Evolutionary conservation across 192 early-diverging fungal species (phyloP), one percentile per base, ranked within the genome.

Genomic region (Podila minutissima): DNA sequence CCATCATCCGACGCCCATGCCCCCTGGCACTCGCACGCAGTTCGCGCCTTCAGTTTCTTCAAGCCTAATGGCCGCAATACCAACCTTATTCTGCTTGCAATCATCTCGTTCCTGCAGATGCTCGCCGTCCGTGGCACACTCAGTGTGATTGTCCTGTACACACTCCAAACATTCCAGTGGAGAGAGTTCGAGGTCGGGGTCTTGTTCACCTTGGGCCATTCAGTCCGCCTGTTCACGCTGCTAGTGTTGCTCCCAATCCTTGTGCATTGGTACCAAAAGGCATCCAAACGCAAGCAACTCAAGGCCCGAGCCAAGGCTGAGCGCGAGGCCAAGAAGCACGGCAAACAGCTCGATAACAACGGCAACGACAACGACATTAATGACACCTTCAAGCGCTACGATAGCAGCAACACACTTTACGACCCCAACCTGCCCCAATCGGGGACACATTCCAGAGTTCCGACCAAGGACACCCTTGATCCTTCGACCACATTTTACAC

Each of bases 131-230:
- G 67, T 13, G 77, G 77, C 11, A 73, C 77, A 2, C 29, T 81
- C 13, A 64, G 70, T 0, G 67, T 81, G 11, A 49, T 81, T 62
- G 69, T 81, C 33, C 72, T 88, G 7, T 88, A 88, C 62, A 84
- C 86, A 1, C 86, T 84, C 66, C 64, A 74, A 3, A 51, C 71
- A 49, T 88, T 88, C 62, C 17, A 75, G 20, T 88, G 86, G 86
- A 76, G 67, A 20, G 78, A 78, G 9, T 83, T 82, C 32, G 83
- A 88, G 72, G 82, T 82, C 60, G 85, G 86, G 3, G 41, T 88
- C 31, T 76, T 75, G 53, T 82, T 86, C 46, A 74, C 81, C n/a
- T 35, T 84, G n/a, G 35, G 50, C 2, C 75, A 75, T 1, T 58
- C 73, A 5, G 64, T 50, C 20, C 71, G 83, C 26, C 67, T 86